A percentile compares a stretch with the other conserved stretches of the same genome.
Conservation (phyloP, 1,284 basidiomycete species). For the Veloporphyrellus conicus region DNA sequence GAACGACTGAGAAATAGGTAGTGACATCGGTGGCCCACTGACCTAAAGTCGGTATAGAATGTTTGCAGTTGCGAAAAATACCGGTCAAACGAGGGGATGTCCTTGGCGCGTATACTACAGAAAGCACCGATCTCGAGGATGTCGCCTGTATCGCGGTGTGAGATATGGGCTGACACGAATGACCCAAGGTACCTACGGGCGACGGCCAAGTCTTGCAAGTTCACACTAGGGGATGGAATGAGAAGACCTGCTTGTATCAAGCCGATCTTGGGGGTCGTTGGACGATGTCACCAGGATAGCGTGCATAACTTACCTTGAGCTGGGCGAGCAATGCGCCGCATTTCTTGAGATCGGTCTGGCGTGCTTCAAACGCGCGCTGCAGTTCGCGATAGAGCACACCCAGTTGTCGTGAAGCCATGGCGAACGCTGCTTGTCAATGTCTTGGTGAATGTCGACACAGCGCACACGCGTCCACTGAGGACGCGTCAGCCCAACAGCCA, state of each 20-base stretch:
- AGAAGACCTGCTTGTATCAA: slow-evolving; percentile 76
- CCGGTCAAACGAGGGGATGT: slow-evolving; percentile 89
- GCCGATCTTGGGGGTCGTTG: slow-evolving; percentile 53
- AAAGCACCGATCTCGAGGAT: slow-evolving; percentile 95
- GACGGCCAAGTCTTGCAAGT: slow-evolving; percentile 59
- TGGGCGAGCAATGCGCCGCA: slow-evolving; percentile 58
- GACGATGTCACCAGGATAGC: not conserved
- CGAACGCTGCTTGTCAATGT: no score
- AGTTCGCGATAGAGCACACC: slow-evolving; percentile 55
- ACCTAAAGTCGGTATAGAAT: slow-evolving; percentile 89
- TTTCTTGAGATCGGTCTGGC: slow-evolving; percentile 62
- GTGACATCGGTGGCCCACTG: slow-evolving; percentile 12
- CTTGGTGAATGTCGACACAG: no score
- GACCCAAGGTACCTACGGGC: slow-evolving; percentile 52
- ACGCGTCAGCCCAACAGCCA: slow-evolving; percentile 58
- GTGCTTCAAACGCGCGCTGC: slow-evolving; percentile 55
- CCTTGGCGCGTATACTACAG: slow-evolving; percentile 83
- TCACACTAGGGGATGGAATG: slow-evolving; percentile 57
- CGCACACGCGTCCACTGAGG: slow-evolving; percentile 32
- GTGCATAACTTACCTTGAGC: slow-evolving; percentile 57
- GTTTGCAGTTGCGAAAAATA: slow-evolving; percentile 91
- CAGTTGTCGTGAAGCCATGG: slow-evolving; percentile 54
- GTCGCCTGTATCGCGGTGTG: slow-evolving; percentile 57
- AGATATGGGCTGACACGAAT: not conserved
- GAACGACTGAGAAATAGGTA: not conserved